Evolutionary conservation across 768 basidiomycete genomes (phyloP).

Genomic region (Clitopilus passeckerianus): DNA sequence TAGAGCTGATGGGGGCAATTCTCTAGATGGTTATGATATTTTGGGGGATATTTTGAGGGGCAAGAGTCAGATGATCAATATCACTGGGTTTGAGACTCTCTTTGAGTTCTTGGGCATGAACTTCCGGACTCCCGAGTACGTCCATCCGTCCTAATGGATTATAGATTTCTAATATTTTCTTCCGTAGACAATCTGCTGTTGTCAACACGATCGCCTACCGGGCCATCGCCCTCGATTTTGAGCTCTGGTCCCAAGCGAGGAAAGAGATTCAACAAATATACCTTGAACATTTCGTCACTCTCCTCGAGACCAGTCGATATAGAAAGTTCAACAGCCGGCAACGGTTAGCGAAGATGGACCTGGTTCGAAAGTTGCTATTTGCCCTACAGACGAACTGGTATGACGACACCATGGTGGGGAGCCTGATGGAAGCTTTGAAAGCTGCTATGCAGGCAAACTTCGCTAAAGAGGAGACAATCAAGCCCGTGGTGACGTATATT

Average conservation of each 20-base stretch:
- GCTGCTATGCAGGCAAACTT: conserved; percentile 63
- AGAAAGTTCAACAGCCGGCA: conserved; percentile 74
- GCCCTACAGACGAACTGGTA: conserved; percentile 81
- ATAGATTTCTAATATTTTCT: no score
- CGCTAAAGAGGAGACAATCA: conserved; percentile 69
- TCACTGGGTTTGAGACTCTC: conserved; percentile 75
- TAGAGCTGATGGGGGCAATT: neutral
- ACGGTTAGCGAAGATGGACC: conserved; percentile 62
- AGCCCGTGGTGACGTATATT: conserved; percentile 81
- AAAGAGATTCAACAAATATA: conserved; percentile 74
- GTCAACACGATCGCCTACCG: conserved; percentile 80
- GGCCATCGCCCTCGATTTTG: conserved; percentile 83
- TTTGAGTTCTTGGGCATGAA: conserved; percentile 87
- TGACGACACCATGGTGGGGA: conserved; percentile 40
- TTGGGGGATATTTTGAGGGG: conserved; percentile 66
- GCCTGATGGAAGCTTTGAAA: conserved; percentile 56
- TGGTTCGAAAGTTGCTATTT: conserved; percentile 77
- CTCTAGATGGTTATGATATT: conserved; percentile 81
- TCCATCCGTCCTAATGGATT: neutral
- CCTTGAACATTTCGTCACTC: conserved; percentile 75
- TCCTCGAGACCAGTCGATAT: conserved; percentile 69
- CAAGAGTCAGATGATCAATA: conserved; percentile 73
- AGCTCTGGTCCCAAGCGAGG: conserved; percentile 76
- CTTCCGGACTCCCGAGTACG: conserved; percentile 77
- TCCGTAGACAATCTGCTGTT: conserved; percentile 68